phyloP scores from a whole-genome alignment of 805 yeast genomes.

The Wickerhamomyces ciferrii region DNA sequence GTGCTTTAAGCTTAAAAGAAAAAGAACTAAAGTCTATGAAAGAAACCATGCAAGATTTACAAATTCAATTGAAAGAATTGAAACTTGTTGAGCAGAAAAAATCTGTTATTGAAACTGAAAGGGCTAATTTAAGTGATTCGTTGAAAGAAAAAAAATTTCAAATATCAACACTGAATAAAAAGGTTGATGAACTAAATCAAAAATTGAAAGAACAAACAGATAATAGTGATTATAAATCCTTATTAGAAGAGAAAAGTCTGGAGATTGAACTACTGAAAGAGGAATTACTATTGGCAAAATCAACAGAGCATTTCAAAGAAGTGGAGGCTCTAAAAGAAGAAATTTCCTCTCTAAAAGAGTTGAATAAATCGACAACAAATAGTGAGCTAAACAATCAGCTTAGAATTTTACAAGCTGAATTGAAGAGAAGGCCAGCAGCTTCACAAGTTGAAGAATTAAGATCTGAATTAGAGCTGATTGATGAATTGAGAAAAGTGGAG shows the following conservation, averaged over 20 bases:
- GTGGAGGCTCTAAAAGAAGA: slow-evolving; percentile 7
- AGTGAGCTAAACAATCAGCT: slow-evolving; percentile 22
- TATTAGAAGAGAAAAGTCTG: slow-evolving; percentile 16
- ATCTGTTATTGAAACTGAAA: background rate
- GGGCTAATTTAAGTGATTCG: background rate
- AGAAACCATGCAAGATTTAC: background rate
- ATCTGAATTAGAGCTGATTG: slow-evolving; percentile 36
- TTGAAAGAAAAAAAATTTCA: slow-evolving; percentile 4
- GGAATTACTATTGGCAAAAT: slow-evolving; percentile 13
- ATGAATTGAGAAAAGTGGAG: slow-evolving; percentile 26
- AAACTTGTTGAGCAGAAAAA: background rate
- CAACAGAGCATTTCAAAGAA: slow-evolving; percentile 2
- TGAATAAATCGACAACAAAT: slow-evolving; percentile 13
- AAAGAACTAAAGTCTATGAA: background rate
- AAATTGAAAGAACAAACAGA: slow-evolving; percentile 11
- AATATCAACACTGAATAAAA: slow-evolving; percentile 1
- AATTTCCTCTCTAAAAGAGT: slow-evolving; percentile 3
- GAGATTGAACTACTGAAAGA: slow-evolving; percentile 20
- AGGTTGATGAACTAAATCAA: slow-evolving; percentile 5
- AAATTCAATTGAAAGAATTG: background rate
- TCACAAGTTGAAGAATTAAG: slow-evolving; percentile 39
- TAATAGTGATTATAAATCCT: background rate
- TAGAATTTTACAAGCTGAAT: slow-evolving; percentile 13
- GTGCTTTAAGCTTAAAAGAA: background rate
- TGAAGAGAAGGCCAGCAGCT: slow-evolving; percentile 33